Evolutionary conservation across 2,329 filamentous ascomycete genomes (phyloP).

Genomic region (Colletotrichum acutatum): DNA sequence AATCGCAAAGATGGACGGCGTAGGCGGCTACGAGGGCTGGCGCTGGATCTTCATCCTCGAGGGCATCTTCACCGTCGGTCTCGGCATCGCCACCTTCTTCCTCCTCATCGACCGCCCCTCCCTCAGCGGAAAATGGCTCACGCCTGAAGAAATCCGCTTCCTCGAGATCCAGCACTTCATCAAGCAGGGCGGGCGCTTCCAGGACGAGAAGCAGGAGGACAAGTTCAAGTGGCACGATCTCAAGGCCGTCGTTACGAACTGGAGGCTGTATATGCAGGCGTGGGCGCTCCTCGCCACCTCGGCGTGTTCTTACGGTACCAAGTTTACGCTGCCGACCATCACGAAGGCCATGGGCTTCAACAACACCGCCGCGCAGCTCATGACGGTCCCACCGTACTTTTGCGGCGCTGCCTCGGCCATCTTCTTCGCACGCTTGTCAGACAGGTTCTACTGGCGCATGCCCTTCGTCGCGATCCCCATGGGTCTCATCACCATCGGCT

Average conservation of each 20-base stretch:
- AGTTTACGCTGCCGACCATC: constrained; percentile 40
- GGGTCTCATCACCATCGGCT: constrained; percentile 70
- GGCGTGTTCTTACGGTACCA: constrained; percentile 36
- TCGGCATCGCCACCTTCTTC: constrained; percentile 54
- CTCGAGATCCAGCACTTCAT: constrained; percentile 44
- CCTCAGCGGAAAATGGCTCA: constrained; percentile 47
- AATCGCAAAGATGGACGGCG: constrained; percentile 67
- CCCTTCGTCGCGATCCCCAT: constrained; percentile 73
- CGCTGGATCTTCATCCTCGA: constrained; percentile 63
- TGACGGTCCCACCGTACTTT: constrained; percentile 69
- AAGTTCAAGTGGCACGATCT: constrained; percentile 41
- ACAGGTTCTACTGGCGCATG: constrained; percentile 72
- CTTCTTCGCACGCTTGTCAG: constrained; percentile 71
- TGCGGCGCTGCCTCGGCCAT: constrained; percentile 73
- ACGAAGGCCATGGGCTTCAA: constrained; percentile 38
- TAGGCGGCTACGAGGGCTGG: constrained; percentile 62
- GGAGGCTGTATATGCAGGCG: constrained; percentile 44
- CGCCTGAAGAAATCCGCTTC: constrained; percentile 48
- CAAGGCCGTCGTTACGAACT: constrained; percentile 43
- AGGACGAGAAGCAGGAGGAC: constrained; percentile 29
- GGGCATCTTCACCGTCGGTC: constrained; percentile 42
- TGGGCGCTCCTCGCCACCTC: constrained; percentile 44
- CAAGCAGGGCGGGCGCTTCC: constrained; percentile 44
- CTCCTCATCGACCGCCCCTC: constrained; percentile 56
- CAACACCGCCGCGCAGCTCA: constrained; percentile 52